These are phyloP conservation scores for Ophiostoma sp. DNA, from an alignment of 2,329 filamentous ascomycete species.

Conservation along the genomic window DNA sequence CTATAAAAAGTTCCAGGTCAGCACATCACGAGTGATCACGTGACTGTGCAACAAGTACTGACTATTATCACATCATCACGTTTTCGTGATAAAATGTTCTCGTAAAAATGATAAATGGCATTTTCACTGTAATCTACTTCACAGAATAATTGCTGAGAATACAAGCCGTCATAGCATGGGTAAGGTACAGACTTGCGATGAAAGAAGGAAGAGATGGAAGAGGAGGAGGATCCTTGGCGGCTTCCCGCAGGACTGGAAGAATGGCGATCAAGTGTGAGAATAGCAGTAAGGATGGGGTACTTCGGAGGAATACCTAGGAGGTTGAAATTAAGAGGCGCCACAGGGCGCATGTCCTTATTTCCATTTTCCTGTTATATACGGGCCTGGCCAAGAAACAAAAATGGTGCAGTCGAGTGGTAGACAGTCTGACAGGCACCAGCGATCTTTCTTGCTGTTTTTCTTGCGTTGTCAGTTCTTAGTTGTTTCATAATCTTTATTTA, in stretches of 20 bases:
- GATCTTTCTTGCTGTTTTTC: not conserved
- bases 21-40: too few relatives aligned
- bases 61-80: too few relatives aligned
- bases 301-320: not conserved
- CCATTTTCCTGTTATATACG: slow-evolving; percentile 12
- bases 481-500: too few relatives aligned
- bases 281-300: not conserved
- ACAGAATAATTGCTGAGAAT: not conserved
- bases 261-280: not conserved
- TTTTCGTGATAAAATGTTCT: not conserved
- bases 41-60: too few relatives aligned
- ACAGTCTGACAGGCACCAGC: not conserved
- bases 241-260: slow-evolving; percentile 4
- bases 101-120: not conserved
- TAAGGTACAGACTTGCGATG: not conserved
- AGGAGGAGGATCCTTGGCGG: not conserved
- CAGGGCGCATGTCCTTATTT: slow-evolving; percentile 13
- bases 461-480: too few relatives aligned
- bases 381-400: not conserved
- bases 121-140: not conserved
- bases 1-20: too few relatives aligned
- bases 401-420: not conserved
- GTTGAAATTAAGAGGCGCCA: not conserved
- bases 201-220: not conserved
- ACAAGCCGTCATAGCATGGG: not conserved